These are phyloP conservation scores for Arachnomyces sp. DNA, from an alignment of 2,329 filamentous ascomycete species.

Conservation along the genomic window DNA sequence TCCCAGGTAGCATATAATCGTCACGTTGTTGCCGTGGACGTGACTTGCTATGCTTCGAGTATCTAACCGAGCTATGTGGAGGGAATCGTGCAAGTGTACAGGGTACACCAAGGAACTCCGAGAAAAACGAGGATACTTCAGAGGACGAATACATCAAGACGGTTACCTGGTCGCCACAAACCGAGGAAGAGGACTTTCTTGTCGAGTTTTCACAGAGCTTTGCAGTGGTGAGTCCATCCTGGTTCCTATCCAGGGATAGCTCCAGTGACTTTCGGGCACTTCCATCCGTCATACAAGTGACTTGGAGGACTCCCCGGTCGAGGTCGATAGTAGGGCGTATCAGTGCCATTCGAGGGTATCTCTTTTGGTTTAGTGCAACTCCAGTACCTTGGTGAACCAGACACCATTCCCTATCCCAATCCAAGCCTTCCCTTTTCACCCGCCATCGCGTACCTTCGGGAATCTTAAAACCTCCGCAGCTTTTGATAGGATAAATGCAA, in stretches of 20 bases:
- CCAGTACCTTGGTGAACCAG: slow-evolving; percentile 79
- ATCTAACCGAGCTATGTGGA: slow-evolving; percentile 55
- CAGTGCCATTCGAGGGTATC: slow-evolving; percentile 78
- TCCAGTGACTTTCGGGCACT: slow-evolving; percentile 24
- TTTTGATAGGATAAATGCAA: slow-evolving; percentile 86
- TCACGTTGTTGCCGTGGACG: slow-evolving; percentile 1
- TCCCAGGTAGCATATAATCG: too few relatives aligned
- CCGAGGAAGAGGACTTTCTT: slow-evolving; percentile 48
- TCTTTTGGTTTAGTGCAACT: slow-evolving; percentile 78
- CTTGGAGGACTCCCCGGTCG: slow-evolving; percentile 52
- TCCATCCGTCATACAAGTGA: slow-evolving; percentile 38
- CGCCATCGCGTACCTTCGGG: slow-evolving; percentile 61
- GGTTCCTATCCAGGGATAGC: slow-evolving; percentile 26
- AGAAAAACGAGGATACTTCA: slow-evolving; percentile 68
- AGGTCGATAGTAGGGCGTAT: slow-evolving; percentile 69
- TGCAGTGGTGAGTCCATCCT: slow-evolving; percentile 51
- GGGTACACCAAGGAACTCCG: slow-evolving; percentile 62
- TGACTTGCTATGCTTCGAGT: slow-evolving; percentile 34
- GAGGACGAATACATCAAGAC: slow-evolving; percentile 61
- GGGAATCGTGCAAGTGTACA: slow-evolving; percentile 82
- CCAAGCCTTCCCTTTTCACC: slow-evolving; percentile 70
- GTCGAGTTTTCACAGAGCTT: slow-evolving; percentile 44
- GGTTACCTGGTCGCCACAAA: slow-evolving; percentile 73
- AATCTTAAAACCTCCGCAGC: slow-evolving; percentile 71
- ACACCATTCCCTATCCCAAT: slow-evolving; percentile 97